Conservation (phyloP, 1,139 yeast species). For the Sugiyamaella neomexicana region DNA sequence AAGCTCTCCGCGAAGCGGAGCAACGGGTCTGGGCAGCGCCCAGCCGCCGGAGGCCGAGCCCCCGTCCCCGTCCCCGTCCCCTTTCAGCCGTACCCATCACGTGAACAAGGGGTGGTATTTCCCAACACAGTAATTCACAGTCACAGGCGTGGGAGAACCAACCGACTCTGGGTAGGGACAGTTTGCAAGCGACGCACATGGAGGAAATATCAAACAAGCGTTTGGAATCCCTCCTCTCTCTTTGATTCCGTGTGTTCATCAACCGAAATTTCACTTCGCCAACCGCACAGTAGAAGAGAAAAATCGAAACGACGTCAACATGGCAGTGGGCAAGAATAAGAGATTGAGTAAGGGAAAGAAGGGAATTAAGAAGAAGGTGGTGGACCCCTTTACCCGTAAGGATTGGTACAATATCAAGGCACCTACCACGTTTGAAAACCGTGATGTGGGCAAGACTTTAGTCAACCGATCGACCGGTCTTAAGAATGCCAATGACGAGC, state of each 20-base stretch:
- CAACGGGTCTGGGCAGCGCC: conserved; percentile 6
- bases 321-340: conserved; percentile 98
- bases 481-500: conserved; percentile 86
- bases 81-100: no score
- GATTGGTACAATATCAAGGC: conserved; percentile 96
- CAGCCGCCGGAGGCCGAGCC: conserved; percentile 9
- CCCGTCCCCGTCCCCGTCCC: no score
- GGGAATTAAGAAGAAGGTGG: conserved; percentile 93
- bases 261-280: conserved; percentile 11
- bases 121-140: no score
- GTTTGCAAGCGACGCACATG: conserved; percentile 3
- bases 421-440: conserved; percentile 90
- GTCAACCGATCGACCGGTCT: conserved; percentile 94
- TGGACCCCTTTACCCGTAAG: conserved; percentile 93
- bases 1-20: conserved; percentile 1
- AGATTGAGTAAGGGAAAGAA: conserved; percentile 95
- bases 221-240: conserved; percentile 1
- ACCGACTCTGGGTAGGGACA: no score
- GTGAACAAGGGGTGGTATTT: no score
- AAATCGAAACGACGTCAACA: conserved; percentile 34
- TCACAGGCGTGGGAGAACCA: no score
- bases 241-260: conserved; percentile 13
- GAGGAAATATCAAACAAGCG: conserved; percentile 11
- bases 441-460: conserved; percentile 91
- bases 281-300: conserved; percentile 10